These are phyloP conservation scores for Clonostachys sp. DNA, from an alignment of 2,329 filamentous ascomycete species.

Conservation along the genomic window DNA sequence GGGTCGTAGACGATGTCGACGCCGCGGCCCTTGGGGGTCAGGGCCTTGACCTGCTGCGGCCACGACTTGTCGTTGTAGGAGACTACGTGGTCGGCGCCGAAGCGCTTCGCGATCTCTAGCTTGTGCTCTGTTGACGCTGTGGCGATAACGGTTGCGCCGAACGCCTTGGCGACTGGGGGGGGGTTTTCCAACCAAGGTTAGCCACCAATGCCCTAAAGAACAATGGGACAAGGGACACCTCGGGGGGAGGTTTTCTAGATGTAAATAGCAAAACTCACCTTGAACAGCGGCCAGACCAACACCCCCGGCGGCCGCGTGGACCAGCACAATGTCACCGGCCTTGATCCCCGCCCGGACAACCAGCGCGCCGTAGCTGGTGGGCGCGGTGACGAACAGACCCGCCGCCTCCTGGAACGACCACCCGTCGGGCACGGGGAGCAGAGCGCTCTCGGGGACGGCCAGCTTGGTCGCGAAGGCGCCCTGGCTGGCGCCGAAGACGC, in stretches of 20 bases:
- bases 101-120: conserved; percentile 70
- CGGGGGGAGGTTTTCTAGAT: too few relatives aligned
- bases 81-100: conserved; percentile 80
- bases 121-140: conserved; percentile 81
- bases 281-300: conserved; percentile 91
- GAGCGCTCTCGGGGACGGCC: conserved; percentile 56
- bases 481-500: conserved; percentile 82
- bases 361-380: conserved; percentile 81
- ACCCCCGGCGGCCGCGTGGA: conserved; percentile 89
- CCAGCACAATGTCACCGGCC: conserved; percentile 77
- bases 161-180: conserved; percentile 71
- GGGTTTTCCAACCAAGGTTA: neutral
- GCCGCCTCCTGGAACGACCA: conserved; percentile 85
- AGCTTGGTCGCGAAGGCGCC: conserved; percentile 82
- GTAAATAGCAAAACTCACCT: conserved; percentile 25
- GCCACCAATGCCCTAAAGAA: neutral
- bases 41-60: conserved; percentile 66
- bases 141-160: conserved; percentile 87
- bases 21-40: conserved; percentile 67
- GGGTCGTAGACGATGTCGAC: conserved; percentile 96
- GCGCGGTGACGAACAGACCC: conserved; percentile 86
- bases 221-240: too few relatives aligned
- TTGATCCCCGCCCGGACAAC: conserved; percentile 74
- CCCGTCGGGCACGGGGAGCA: conserved; percentile 71
- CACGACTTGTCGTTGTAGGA: conserved; percentile 67